Base-by-base conservation (phyloP, 2,329 filamentous ascomycete species). In the Immersiporthe knoxdaviesiana region DNA sequence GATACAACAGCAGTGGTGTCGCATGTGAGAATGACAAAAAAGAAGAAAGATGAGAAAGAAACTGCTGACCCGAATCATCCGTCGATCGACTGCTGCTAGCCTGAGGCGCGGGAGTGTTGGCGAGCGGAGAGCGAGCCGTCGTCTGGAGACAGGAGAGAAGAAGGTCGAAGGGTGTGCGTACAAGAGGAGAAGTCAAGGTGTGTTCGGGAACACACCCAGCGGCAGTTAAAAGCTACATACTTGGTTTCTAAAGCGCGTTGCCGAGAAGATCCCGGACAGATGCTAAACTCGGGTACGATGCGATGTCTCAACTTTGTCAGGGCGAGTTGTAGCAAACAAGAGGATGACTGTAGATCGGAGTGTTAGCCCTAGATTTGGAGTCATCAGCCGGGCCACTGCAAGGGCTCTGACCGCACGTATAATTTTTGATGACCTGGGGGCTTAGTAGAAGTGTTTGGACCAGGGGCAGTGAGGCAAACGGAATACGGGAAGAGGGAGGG, bases 211-310 rank as follows among this genome's bases (percentile, higher is more conserved):
- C 11, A 11, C 50, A 30, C 3, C 35, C 59, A 35, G 54, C 69
- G 69, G 69, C 41, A 68, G 27, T 68, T 68, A 66, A n/a, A 65
- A 68, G 69, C 63, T 63, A 64, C 35, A 5, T n/a, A 63, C 27
- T 18, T 21, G 39, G 62, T 18, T 4, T 18, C 18, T 7, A 4
- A 30, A 37, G 44, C 37, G 18, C 4, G 47, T 63, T 68, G 50
- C 66, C 60, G 60, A 37, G 12, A 50, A 37, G 12, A 50, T 30
- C 14, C 69, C 63, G 32, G 59, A 30, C 37, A 65, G 47, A 39
- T 62, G 44, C 3, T 47, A 63, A 50, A 37, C 18, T 12, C 59
- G 47, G 47, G 66, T 61, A 21, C 30, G 27, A 54, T 59, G 66
- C 21, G 24, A 30, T 32, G 35, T 37, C 59, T 32, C 66, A 58